Evolutionary conservation across 257 asterid species (phyloP), one percentile per base, ranked within the genome.

Genomic region (Solanum arcanum): DNA sequence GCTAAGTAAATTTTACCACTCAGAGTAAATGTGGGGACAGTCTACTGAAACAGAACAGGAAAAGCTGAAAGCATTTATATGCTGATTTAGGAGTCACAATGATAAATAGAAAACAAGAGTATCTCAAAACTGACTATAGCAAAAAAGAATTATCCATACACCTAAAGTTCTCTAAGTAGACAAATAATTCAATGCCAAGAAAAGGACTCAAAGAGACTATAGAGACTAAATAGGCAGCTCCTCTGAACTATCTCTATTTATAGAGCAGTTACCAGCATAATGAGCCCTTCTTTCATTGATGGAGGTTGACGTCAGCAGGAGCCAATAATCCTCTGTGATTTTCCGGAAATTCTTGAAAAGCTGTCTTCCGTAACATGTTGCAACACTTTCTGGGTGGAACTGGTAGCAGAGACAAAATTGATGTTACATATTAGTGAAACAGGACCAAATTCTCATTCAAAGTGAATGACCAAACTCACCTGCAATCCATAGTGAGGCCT

Each of bases 321-420:
- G 87, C 99, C 97, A 96, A 87, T 94, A 93, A 56, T 96, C 97
- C 91, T 91, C 92, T 3, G 99, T 97, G 90, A 97, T 95, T 82
- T 94, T 94, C 9, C 95, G 93, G 88, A 97, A 97, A 87, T 97
- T 97, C 80, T 92, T 91, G 94, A 97, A 97, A 88, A 97, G 90
- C 92, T 93, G 95, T 91, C 92, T 93, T 85, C 99, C 99, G 83
- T 95, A 92, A 88, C 90, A 89, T 39, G 99, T 94, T 56, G 98
- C 99, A 88, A 97, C 84, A 85, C 99, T 97, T 91, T 97, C 99
- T 8, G 99, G 99, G 90, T 97, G 98, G 88, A 97, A 97, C 99
- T 97, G 94, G 87, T 86, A 52, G 46, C 73, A 86, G 83, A 85
- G 77, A 75, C 66, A 77, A 89, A 31, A 69, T 86, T 81, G 46